Base-by-base conservation (phyloP, 2,329 filamentous ascomycete species). In the Microcera coccophila region DNA sequence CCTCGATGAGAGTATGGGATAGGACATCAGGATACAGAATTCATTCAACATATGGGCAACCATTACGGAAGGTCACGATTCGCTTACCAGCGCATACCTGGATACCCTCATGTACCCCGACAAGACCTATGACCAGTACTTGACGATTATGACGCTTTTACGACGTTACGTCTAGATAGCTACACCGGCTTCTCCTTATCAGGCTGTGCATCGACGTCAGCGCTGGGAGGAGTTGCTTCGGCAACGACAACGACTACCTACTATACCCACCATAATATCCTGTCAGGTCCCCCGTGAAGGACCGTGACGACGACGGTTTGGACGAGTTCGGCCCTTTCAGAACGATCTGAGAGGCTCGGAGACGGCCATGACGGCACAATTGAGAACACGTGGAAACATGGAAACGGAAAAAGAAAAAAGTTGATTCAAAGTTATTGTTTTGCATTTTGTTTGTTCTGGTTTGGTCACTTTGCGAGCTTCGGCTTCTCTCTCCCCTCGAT, bases 121-220 rank as follows among this genome's bases (percentile, higher is more conserved):
- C 58, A 62, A 63, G 54, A 58, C 56, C 56, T 58, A 62, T 54
- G 60, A 65, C 58, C 58, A 63, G 55, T 62, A 62, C 62, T 65
- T 70, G 67, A 70, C 65, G 67, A 70, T 67, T 63, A 69, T 64
- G 66, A 69, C 64, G 65, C 63, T 68, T 68, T 70, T 62, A 70
- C 63, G 67, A 70, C 63, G 61, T 68, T 62, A 70, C 63, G 67
- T 70, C 67, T 69, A 70, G 67, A 70, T 66, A 68, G 64, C 63
- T 62, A 63, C 58, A 61, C 59, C 58, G 54, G 58, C 63, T 57
- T 56, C 49, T 59, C 50, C 52, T 57, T 50, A 50, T 51, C 49
- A 57, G 53, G 51, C 58, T 59, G 58, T 59, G 50, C 53, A 53
- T 35, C 53, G 50, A 47, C 51, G 52, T 50, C 57, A 54, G 58